A percentile compares a stretch with the other conserved stretches of the same genome.
Conservation (phyloP, 1,284 basidiomycete species). For the Schizophyllum amplum region DNA sequence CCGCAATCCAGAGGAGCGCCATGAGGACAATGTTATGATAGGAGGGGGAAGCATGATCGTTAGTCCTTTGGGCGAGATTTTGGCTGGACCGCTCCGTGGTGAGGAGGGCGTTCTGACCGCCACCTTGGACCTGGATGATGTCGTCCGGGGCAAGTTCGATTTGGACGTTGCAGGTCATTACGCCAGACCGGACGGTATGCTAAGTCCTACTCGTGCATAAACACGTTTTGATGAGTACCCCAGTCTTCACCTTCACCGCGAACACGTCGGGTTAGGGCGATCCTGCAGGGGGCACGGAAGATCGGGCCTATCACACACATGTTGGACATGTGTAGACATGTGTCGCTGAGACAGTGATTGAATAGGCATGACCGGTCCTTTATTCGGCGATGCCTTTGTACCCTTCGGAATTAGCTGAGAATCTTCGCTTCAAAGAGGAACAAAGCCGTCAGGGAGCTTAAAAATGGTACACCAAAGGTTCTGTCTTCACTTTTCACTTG, state of each 20-base stretch:
- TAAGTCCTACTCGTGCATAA: background rate
- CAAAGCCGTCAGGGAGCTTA: too few species aligned
- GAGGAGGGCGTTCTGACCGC: conserved; percentile 59
- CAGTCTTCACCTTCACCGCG: conserved; percentile 15
- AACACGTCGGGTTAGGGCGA: background rate
- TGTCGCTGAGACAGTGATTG: too few species aligned
- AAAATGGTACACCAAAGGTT: too few species aligned
- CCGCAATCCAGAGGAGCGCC: conserved; percentile 27
- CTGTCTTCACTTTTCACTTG: too few species aligned
- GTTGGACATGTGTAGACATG: too few species aligned
- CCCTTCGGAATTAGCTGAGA: background rate
- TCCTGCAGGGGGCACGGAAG: too few species aligned
- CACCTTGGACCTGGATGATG: conserved; percentile 53
- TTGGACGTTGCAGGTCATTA: conserved; percentile 68
- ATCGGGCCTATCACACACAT: too few species aligned
- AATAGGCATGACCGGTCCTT: too few species aligned
- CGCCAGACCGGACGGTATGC: conserved; percentile 52
- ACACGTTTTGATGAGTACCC: background rate
- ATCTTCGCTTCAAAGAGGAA: too few species aligned
- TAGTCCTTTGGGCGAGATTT: conserved; percentile 54
- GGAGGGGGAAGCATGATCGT: conserved; percentile 65
- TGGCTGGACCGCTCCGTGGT: conserved; percentile 60
- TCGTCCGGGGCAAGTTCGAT: conserved; percentile 63
- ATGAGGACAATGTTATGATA: conserved; percentile 53
- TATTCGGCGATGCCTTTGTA: background rate